Evolutionary conservation across 2,329 filamentous ascomycete genomes (phyloP), one percentile per base, ranked within the genome.

Genomic region (Fusarium sp.): DNA sequence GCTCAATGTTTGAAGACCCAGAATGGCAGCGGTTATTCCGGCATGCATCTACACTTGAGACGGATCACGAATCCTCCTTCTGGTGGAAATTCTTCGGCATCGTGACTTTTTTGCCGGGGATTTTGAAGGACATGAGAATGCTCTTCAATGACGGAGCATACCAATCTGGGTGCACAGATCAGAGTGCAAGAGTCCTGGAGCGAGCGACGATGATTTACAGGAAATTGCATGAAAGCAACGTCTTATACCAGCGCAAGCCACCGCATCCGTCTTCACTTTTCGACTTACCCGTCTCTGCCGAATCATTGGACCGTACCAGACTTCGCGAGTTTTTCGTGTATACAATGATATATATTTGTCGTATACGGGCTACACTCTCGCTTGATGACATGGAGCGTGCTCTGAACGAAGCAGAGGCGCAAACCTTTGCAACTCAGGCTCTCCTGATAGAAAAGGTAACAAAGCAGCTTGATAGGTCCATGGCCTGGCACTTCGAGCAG

Each of bases 321-420:
- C 47, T 51, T 37, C 47, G 47, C 12, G 30, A 16, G 34, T 51
- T 51, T 30, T 51, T 51, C 18, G 27, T 51, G 18, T 51, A 51
- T 36, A 51, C 47, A 11, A 51, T 36, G 47, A 51, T 51, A 18
- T 51, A 16, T 36, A 34, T 51, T 18, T 51, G 30, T 36, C 47
- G 47, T 37, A 30, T 36, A 34, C 47, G 30, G 3, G 47, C 47
- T 15, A 51, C 47, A 6, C 47, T 51, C 34, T 51, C 47, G 8
- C 30, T 16, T 4, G 34, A 18, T 11, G 15, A 10, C 11, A 51
- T 51, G 34, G 47, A 51, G 15, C 47, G 47, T 10, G 47, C 47
- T 23, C 15, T 36, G 16, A 51, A 18, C 34, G 47, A 51, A 36
- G 47, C 16, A 9, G 47, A 51, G 16, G 47, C 47, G 10, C 47